Base-by-base conservation (phyloP, 441 rosid species). In the Theobroma grandiflorum region DNA sequence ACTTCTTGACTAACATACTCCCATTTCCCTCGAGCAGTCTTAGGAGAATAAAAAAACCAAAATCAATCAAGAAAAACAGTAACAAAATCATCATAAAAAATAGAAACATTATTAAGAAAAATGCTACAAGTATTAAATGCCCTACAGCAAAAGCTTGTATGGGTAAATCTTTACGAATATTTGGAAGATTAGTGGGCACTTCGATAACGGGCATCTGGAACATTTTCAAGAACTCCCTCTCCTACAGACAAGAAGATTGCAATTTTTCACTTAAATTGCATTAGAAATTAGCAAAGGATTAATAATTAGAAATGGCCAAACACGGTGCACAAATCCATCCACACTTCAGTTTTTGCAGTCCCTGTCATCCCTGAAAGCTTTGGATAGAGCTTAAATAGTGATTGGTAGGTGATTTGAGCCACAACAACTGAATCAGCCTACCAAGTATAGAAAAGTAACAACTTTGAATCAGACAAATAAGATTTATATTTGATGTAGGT, bases 291-390 rank as follows among this genome's bases (percentile, higher is more conserved):
- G 52, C 22, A 62, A 43, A 61, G 12, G 6, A 42, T 20, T 53
- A 2, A 26, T 57, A 47, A 66, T 10, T 16, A 50, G 74, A 50
- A 64, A 65, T 38, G 43, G 49, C 57, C 40, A 78, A 71, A 52
- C 67, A 55, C 50, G 74, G 77, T 37, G 38, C 4, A 50, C 40
- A 65, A 81, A 78, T 69, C 64, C 75, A 66, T 71, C 64, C 91
- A 61, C 90, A 96, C 98, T 88, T 96, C 99, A 71, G 99, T 96
- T 90, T 96, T 96, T 85, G 99, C 99, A 50, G 99, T 96, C 81
- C 99, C 99, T 55, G 99, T 96, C 99, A 96, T 96, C 82, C 99
- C 99, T 3, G 98, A 93, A 73, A 96, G 90, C 93, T 96, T 94
- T 31, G 99, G 99, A 68, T 94, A 96, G 80, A 94, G 98, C 89